Percentiles rank a stretch among this genome's conserved stretches.
Evolutionary conservation across 345 rosid genomes (phyloP).

Genomic region (Angophora floribunda): DNA sequence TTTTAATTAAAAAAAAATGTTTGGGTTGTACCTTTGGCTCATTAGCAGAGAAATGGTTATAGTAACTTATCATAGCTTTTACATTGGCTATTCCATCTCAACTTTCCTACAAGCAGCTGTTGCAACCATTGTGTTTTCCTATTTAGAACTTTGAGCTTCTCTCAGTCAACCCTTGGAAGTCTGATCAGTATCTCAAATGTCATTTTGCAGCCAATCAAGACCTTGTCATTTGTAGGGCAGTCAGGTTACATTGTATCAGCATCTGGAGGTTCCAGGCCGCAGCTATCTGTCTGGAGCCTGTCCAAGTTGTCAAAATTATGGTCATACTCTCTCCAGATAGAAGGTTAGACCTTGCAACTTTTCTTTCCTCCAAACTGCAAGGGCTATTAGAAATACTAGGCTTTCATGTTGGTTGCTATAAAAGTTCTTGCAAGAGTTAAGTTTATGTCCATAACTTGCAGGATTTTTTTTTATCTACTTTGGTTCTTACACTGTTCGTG

Average conservation of each 20-base stretch:
- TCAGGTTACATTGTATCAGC: conserved; percentile 78
- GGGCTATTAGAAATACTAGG: not conserved
- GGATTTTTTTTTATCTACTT: not conserved
- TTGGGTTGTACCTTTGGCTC: not conserved
- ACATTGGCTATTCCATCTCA: not conserved
- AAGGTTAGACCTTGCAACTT: conserved; percentile 36
- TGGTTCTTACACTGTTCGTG: not conserved
- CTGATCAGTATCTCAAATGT: not conserved
- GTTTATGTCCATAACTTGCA: not conserved
- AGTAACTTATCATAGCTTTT: not conserved
- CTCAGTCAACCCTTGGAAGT: not conserved
- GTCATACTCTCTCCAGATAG: conserved; percentile 73
- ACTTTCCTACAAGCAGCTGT: not conserved
- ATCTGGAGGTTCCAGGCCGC: conserved; percentile 50
- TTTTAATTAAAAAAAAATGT: not conserved
- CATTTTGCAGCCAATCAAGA: conserved; percentile 54
- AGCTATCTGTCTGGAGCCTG: conserved; percentile 73
- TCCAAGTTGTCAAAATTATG: conserved; percentile 56
- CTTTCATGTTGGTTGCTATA: not conserved
- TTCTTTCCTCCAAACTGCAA: not conserved
- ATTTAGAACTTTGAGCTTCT: not conserved
- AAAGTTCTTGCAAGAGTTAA: not conserved
- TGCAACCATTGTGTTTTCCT: not conserved
- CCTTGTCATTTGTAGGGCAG: conserved; percentile 57
- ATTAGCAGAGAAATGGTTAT: not conserved